Evolutionary conservation across 768 basidiomycete genomes (phyloP).

Genomic region (Tylopilus intermedius): DNA sequence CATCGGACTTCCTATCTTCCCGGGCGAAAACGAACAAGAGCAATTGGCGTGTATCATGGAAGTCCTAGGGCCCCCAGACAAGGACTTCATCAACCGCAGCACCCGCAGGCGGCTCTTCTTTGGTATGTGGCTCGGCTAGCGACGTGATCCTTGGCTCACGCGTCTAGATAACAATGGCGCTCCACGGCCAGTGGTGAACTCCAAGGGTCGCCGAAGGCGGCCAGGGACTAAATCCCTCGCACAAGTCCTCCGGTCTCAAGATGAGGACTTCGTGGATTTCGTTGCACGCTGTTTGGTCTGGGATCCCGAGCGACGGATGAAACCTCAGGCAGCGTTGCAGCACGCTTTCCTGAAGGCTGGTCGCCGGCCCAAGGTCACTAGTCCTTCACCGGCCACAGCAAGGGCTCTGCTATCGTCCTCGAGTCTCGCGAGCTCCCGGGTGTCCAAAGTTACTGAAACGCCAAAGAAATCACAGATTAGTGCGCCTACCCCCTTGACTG

Average conservation of each 20-base stretch:
- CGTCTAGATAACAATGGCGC: conserved; percentile 82
- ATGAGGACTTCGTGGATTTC: conserved; percentile 95
- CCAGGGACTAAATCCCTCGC: conserved; percentile 88
- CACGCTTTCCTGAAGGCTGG: conserved; percentile 83
- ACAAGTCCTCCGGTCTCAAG: conserved; percentile 86
- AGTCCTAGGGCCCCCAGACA: conserved; percentile 92
- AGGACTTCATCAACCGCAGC: conserved; percentile 90
- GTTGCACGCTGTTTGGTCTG: conserved; percentile 95
- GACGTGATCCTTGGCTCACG: conserved; percentile 3
- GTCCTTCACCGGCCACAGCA: conserved; percentile 40
- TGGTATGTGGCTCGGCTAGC: conserved; percentile 46
- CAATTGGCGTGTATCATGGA: conserved; percentile 99
- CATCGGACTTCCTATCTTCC: conserved; percentile 98
- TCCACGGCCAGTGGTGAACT: conserved; percentile 91
- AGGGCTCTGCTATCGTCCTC: conserved; percentile 59
- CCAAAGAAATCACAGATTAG: conserved; percentile 89
- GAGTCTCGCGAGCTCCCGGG: conserved; percentile 45
- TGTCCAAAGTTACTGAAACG: conserved; percentile 57
- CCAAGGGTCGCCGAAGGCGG: conserved; percentile 88
- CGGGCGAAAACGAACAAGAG: conserved; percentile 98
- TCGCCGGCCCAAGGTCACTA: conserved; percentile 46
- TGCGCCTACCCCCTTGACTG: conserved; percentile 82
- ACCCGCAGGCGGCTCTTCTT: conserved; percentile 94
- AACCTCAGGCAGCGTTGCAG: conserved; percentile 86
- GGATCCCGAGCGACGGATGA: conserved; percentile 95